Base-by-base conservation (phyloP, 129 eudicot species). In the Pseudognaphalium luteoalbum region DNA sequence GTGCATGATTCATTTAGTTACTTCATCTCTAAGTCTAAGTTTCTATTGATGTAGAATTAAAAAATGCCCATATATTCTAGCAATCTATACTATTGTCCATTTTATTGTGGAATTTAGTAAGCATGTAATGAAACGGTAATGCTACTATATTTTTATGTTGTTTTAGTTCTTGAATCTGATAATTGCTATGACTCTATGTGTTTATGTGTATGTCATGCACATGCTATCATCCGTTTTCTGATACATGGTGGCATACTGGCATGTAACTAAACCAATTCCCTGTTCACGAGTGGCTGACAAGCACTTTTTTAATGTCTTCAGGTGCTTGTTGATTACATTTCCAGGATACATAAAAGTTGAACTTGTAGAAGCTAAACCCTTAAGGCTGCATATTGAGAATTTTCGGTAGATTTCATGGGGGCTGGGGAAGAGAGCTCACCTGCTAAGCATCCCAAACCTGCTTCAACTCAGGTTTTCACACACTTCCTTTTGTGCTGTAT, bases 391-490 rank as follows among this genome's bases (percentile, higher is more conserved):
- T 75, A 41, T 76, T 44, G 68, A 61, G 44, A 68, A 74, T 64
- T 37, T 16, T 16, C 25, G 70, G 64, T 81, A 68, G 68, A 74
- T 69, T 54, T 25, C 30, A 92, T 89, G 96, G 96, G 96, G 78
- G 72, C 92, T 22, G 94, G 90, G 77, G 96, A 92, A 81, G 96
- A 88, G 78, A 78, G 84, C 78, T 81, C 96, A 7, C 92, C 98
- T 59, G 58, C 90, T 76, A 92, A 88, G 81, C 75, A 87, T 73
- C 74, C 98, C 73, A 92, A 88, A 80, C 84, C 93, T 25, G 74
- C 86, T 34, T 67, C 92, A 81, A 71, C 75, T 59, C 98, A 88
- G 98, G 98, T 92, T 54, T 74, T 67, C 47, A 35, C 44, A 51
- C 59, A 62, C 63, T 77, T 37, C 63, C 25, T 19, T 32, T 77